Base-by-base conservation (phyloP, 2,329 filamentous ascomycete species). In the Calonectria fujianensis region DNA sequence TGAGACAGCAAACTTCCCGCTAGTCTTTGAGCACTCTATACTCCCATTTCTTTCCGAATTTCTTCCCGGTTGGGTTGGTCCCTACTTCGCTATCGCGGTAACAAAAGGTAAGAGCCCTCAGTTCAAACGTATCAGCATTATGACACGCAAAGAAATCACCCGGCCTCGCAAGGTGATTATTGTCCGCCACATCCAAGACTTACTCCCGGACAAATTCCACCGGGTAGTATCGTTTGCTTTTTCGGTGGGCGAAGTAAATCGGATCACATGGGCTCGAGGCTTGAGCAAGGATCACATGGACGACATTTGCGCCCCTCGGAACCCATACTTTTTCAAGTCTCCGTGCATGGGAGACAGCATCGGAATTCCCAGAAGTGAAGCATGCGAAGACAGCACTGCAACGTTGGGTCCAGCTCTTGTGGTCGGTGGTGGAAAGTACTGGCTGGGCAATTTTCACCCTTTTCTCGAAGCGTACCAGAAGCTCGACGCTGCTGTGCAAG, bases 301-400 rank as follows among this genome's bases (percentile, higher is more conserved):
- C 72, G 86, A 87, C 14, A 79, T 88, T 1, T 87, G 86, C 74
- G 63, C 72, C 41, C 82, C 87, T 7, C 82, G 85, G 18, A 88
- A 88, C 75, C 86, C 86, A 2, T 88, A 86, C 61, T 85, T 83
- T 75, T 88, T 87, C 76, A 75, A 78, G 48, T 83, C 76, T n/a
- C 86, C 85, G 4, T 85, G 85, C 69, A 88, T 88, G 86, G 86
- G 87, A 3, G 87, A 88, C 64, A 87, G 86, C 73, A 86, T 88
- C 50, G 87, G 87, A 11, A 80, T 85, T 18, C 76, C 72, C 8
- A 82, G 82, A 1, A 79, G 79, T 18, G 82, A 79, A 4, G 71
- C 74, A 6, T 81, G 80, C 67, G 80, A 83, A 1, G 85, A 86
- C 45, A 83, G 80, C 45, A 87, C 86, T 0, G 85, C 86, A 20